Base-by-base conservation (phyloP, 495 filamentous ascomycete species). In the Penicillium mononematosum region DNA sequence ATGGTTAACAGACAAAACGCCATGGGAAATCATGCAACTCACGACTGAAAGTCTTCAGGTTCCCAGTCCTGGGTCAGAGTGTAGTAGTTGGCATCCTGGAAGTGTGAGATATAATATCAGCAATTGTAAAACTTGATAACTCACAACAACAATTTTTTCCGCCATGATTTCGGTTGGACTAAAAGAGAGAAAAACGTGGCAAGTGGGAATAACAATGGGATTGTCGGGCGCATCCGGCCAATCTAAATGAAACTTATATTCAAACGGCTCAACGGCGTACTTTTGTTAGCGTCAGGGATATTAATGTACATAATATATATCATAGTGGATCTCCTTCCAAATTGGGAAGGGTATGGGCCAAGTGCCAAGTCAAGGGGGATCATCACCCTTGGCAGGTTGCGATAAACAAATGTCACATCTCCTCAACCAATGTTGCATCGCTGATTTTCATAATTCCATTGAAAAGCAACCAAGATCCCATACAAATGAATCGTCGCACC, bases 401-500 rank as follows among this genome's bases (percentile, higher is more conserved):
- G 16, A 7, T 31, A 31, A 31, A 31, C 9, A 31, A 4, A 38
- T 38, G 6, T 38, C 14, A 6, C 36, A 38, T 38, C 34, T 36
- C 14, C 34, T 36, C 34, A 36, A 38, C 36, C 16, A 38, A 7
- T n/a, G 2, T 39, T n/a, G 16, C 36, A 38, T 38, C 34, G 36
- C 7, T 39, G 36, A 9, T 39, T 39, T 3, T 39, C 16, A 39
- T 48, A 32, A 19, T 48, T 48, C 16, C 67, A 70, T 50, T 77
- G 68, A 44, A 75, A 74, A 11, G 75, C 75, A 52, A 69, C 17
- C 53, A 78, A 55, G 29, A 76, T 68, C 6, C 75, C 78, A 34
- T 72, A 56, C 32, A 78, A 57, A 45, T 79, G 76, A 8, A 72
- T 54, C 12, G 66, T 56, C 25, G 74, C 71, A 24, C 72, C 77